Percentiles rank a stretch among this genome's conserved stretches.
Evolutionary conservation across 176 grass and related monocot species (phyloP).

Genomic region (Elaeis guineensis): DNA sequence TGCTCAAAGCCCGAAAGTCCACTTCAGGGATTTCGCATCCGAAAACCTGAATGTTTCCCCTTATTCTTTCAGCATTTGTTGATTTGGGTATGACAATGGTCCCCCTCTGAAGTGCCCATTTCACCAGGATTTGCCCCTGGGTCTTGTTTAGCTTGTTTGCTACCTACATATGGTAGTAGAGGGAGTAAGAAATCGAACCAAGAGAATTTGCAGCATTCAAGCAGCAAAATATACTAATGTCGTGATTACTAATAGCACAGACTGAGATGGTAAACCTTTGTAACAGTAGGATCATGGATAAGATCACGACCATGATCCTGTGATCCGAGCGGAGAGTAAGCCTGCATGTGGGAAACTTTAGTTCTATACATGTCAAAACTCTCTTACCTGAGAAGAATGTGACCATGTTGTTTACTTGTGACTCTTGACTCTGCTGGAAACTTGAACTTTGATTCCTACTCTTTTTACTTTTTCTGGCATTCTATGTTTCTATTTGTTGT

Average conservation of each 20-base stretch:
- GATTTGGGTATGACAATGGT: constrained; percentile 80
- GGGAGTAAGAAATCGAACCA: too few species aligned
- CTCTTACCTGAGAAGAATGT: too few species aligned
- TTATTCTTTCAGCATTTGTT: constrained; percentile 60
- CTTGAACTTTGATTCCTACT: too few species aligned
- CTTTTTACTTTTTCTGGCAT: too few species aligned
- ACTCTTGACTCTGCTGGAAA: too few species aligned
- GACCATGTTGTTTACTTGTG: too few species aligned
- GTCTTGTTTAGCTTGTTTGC: constrained; percentile 66
- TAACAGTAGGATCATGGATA: constrained; percentile 44
- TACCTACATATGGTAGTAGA: constrained; percentile 20
- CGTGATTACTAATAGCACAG: too few species aligned
- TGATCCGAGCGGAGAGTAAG: constrained; percentile 74
- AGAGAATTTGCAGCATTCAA: too few species aligned
- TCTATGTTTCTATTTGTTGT: too few species aligned
- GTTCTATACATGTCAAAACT: too few species aligned
- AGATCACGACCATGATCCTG: constrained; percentile 33
- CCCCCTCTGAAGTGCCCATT: constrained; percentile 60
- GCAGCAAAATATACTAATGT: too few species aligned
- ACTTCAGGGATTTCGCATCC: constrained; percentile 65
- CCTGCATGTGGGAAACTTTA: constrained; percentile 19
- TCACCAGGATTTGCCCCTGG: constrained; percentile 61
- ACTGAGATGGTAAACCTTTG: constrained; percentile 14
- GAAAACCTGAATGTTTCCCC: constrained; percentile 67
- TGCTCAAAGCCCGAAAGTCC: constrained; percentile 55